A percentile compares a stretch with the other conserved stretches of the same genome.
phyloP scores from a whole-genome alignment of 805 yeast species.

The Sugiyamaella qingdaonensis region DNA sequence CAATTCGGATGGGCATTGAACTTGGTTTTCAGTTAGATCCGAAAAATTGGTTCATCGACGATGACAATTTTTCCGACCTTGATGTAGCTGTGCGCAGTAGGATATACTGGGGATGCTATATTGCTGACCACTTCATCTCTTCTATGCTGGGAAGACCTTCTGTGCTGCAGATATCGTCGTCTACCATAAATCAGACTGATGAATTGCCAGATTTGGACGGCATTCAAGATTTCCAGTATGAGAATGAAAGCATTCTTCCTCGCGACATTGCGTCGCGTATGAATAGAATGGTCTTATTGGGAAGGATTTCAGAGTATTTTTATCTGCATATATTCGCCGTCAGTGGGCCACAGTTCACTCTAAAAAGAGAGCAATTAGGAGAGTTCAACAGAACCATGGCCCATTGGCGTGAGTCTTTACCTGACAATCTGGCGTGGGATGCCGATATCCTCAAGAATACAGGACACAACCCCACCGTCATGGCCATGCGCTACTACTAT shows the following conservation, averaged over 20 bases:
- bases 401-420: neutral
- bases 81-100: constrained; percentile 2
- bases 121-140: constrained; percentile 2
- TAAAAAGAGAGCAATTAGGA: neutral
- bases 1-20: neutral
- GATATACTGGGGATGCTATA: constrained; percentile 6
- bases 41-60: neutral
- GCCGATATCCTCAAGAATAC: neutral
- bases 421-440: neutral
- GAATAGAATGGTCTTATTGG: constrained; percentile 1
- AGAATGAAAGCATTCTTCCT: neutral
- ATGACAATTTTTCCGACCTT: neutral
- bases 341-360: neutral
- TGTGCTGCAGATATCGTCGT: neutral
- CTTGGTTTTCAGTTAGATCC: constrained; percentile 1
- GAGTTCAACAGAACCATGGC: neutral
- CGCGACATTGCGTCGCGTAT: constrained; percentile 1
- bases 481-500: neutral
- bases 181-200: neutral
- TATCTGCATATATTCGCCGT: neutral
- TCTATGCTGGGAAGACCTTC: constrained; percentile 2
- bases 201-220: constrained; percentile 3
- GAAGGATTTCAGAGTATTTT: neutral
- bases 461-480: neutral
- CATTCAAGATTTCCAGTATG: neutral